Conservation (phyloP, 225 moss, liverwort and hornwort species). For the Pseudoscleropodium purum region DNA sequence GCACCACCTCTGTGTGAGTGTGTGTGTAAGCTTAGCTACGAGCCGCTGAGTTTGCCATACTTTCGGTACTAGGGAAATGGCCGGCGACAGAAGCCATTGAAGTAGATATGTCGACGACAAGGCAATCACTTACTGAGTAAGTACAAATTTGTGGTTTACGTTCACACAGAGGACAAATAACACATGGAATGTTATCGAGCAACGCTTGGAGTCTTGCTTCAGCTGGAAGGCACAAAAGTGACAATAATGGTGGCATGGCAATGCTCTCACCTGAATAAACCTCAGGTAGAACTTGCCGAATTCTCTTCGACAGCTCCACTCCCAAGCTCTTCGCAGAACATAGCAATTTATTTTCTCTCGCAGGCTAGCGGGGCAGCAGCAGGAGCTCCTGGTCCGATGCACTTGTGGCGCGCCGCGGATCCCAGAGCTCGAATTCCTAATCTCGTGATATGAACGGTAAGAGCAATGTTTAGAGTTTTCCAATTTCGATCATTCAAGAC, state of each 20-base stretch:
- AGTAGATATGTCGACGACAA: neutral
- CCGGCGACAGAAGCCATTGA: neutral
- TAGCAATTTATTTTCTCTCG: neutral
- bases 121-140: neutral
- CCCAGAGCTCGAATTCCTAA: too few relatives aligned
- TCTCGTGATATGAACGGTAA: too few relatives aligned
- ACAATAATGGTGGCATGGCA: neutral
- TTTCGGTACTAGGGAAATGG: neutral
- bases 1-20: neutral
- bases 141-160: neutral
- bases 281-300: neutral
- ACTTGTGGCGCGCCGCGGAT: neutral
- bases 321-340: neutral
- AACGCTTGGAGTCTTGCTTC: neutral
- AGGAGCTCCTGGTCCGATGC: neutral
- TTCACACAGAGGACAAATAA: neutral
- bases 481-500: too few relatives aligned
- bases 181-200: neutral
- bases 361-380: neutral
- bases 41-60: neutral
- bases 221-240: neutral
- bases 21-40: neutral
- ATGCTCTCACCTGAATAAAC: neutral
- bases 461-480: too few relatives aligned
- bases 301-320: neutral